Conservation (phyloP, 2,329 filamentous ascomycete genomes). For the Tolypocladium guangdongense region DNA sequence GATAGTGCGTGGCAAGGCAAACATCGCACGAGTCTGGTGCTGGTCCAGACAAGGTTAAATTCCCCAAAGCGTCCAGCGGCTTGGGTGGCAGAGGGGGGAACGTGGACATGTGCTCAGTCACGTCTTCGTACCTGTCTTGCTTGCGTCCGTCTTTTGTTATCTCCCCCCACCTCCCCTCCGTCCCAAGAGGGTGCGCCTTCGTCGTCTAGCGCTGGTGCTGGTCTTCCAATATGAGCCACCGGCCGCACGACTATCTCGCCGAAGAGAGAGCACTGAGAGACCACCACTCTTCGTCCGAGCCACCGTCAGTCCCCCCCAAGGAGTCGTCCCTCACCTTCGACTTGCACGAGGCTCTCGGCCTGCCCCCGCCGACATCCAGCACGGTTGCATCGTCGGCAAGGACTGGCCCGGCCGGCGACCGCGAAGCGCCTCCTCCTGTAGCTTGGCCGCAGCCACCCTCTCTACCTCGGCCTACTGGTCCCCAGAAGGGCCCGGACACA, state of each 20-base stretch:
- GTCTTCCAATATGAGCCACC: background rate
- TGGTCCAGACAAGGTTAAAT: background rate
- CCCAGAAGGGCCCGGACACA: conserved; percentile 1
- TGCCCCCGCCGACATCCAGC: background rate
- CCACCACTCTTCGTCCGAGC: background rate
- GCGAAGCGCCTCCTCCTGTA: background rate
- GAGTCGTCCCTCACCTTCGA: conserved; percentile 3
- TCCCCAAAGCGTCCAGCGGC: background rate
- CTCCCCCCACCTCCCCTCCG: background rate
- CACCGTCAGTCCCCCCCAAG: conserved; percentile 3
- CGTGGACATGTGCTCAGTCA: background rate
- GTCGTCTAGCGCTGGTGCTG: background rate
- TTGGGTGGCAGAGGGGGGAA: background rate
- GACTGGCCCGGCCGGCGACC: background rate
- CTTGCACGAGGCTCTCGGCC: conserved; percentile 4
- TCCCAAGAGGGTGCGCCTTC: background rate
- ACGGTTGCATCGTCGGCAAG: background rate
- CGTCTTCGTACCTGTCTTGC: background rate
- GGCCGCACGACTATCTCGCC: background rate
- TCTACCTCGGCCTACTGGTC: background rate
- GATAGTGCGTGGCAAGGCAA: background rate
- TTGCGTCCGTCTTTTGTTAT: background rate
- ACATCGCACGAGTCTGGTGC: background rate
- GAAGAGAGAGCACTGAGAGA: background rate
- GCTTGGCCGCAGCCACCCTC: background rate